Evolutionary conservation across 441 rosid genomes (phyloP).

Genomic region (Brassica hybrid): DNA sequence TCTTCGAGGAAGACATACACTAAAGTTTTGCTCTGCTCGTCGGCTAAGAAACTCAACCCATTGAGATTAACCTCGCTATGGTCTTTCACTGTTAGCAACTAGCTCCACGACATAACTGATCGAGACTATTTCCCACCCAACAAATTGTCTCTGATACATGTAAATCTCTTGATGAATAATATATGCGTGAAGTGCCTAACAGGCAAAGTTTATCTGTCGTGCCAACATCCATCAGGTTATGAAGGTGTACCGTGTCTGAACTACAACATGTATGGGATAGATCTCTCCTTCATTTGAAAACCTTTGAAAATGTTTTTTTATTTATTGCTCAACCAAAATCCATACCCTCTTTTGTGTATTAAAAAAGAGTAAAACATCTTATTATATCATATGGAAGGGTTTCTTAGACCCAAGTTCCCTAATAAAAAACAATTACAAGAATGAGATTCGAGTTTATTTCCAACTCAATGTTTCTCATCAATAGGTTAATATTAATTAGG

Average conservation of each 20-base stretch:
- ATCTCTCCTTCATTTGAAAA: conserved; percentile 9
- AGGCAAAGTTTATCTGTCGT: not conserved
- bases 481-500: too few species aligned
- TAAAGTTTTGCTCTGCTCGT: conserved; percentile 10
- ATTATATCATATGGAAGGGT: not conserved
- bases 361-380: not conserved
- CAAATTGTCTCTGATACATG: not conserved
- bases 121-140: conserved; percentile 5
- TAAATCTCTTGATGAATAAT: not conserved
- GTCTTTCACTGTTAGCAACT: not conserved
- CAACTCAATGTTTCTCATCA: too few species aligned
- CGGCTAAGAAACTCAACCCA: conserved; percentile 5
- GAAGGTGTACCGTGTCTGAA: conserved; percentile 81
- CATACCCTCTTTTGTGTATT: not conserved
- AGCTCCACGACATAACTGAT: conserved; percentile 5
- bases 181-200: not conserved
- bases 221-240: too few species aligned
- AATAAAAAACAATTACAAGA: not conserved
- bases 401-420: not conserved
- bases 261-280: not conserved
- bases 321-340: conserved; percentile 5
- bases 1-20: not conserved
- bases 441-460: too few species aligned
- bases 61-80: not conserved
- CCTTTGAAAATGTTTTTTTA: conserved; percentile 24